A percentile compares a stretch with the other conserved stretches of the same genome.
Evolutionary conservation across 768 basidiomycete genomes (phyloP).

Genomic region (Mycena rosella): DNA sequence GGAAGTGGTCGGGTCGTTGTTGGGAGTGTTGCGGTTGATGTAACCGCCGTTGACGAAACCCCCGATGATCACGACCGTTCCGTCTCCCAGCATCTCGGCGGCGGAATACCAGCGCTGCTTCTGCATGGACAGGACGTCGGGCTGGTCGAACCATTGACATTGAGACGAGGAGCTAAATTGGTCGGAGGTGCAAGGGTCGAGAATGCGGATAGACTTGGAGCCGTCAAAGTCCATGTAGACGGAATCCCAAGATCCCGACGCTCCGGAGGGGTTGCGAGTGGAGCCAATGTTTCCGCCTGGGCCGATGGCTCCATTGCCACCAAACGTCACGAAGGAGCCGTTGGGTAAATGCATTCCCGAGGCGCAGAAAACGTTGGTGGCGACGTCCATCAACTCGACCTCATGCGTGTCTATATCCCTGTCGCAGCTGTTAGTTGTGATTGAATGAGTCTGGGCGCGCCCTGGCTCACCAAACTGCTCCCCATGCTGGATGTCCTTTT

Average conservation of each 20-base stretch:
- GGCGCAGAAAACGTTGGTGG: conserved; percentile 81
- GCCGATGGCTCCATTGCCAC: conserved; percentile 83
- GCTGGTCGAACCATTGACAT: conserved; percentile 69
- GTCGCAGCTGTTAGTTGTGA: background rate
- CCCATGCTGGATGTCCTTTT: conserved; percentile 73
- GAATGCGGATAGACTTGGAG: conserved; percentile 73
- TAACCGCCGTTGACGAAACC: conserved; percentile 83
- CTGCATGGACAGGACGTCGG: conserved; percentile 71
- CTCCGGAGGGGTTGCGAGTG: conserved; percentile 56
- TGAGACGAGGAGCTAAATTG: conserved; percentile 60
- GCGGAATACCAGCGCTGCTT: conserved; percentile 83
- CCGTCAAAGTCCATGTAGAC: conserved; percentile 80
- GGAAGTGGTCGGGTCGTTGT: conserved; percentile 72
- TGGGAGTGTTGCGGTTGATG: conserved; percentile 81
- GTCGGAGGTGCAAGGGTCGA: conserved; percentile 77
- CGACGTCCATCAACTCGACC: conserved; percentile 73
- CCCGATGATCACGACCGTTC: conserved; percentile 84
- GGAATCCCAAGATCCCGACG: conserved; percentile 69
- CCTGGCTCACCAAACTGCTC: conserved; percentile 46
- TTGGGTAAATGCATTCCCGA: conserved; percentile 90
- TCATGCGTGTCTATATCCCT: background rate
- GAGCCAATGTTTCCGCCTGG: conserved; percentile 73
- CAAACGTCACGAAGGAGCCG: conserved; percentile 72
- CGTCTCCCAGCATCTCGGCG: conserved; percentile 78
- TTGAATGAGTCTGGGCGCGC: background rate